Evolutionary conservation across 1,139 yeast genomes (phyloP).

Genomic region (Taphrina flavorubra): DNA sequence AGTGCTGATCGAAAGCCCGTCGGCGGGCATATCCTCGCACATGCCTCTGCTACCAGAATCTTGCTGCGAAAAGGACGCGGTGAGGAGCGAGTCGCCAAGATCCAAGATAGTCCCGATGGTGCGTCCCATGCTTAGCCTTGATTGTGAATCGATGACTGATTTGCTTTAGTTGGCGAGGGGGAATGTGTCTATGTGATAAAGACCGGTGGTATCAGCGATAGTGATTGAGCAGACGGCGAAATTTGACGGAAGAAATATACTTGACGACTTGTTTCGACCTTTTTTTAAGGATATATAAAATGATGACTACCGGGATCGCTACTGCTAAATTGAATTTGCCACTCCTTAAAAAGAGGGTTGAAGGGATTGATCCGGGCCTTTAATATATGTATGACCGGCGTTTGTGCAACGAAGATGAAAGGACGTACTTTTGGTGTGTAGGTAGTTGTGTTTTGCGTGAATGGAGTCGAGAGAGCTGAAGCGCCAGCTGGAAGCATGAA

Average conservation of each 20-base stretch:
- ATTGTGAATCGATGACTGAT: background rate
- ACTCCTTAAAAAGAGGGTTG: background rate
- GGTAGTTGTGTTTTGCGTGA: background rate
- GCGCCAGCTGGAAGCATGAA: too few species aligned
- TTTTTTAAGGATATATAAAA: slow-evolving; percentile 2
- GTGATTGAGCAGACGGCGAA: slow-evolving; percentile 9
- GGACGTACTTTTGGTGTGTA: background rate
- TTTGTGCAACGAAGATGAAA: slow-evolving; percentile 8
- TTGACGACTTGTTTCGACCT: background rate
- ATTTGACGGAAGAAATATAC: too few species aligned
- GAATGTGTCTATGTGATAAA: slow-evolving; percentile 43
- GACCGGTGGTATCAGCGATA: slow-evolving; percentile 41
- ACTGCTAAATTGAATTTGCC: slow-evolving; percentile 10
- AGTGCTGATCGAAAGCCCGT: slow-evolving; percentile 69
- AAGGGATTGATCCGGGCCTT: background rate
- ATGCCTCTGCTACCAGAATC: slow-evolving; percentile 62
- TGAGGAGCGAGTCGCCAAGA: slow-evolving; percentile 67
- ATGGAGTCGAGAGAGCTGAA: too few species aligned
- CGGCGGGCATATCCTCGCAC: slow-evolving; percentile 64
- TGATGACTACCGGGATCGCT: slow-evolving; percentile 1
- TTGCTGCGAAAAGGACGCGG: slow-evolving; percentile 66
- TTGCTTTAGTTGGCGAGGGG: slow-evolving; percentile 53
- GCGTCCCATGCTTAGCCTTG: background rate
- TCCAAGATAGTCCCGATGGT: slow-evolving; percentile 65
- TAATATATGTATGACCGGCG: slow-evolving; percentile 4